These are phyloP conservation scores for Hordeum pubiflorum DNA, from an alignment of 202 grass and related monocot species.

Conservation along the genomic window DNA sequence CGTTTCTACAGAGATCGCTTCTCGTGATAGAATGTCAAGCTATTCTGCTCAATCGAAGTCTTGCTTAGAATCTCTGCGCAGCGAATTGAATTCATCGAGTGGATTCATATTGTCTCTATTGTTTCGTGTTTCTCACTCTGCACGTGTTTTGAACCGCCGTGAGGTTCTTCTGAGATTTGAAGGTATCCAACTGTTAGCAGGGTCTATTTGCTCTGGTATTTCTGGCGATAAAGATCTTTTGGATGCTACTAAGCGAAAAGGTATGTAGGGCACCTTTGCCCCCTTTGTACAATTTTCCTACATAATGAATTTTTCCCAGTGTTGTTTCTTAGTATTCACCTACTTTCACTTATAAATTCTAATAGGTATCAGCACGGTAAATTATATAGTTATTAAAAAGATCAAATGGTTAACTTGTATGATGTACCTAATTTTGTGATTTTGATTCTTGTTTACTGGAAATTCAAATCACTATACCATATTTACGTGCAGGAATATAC, in stretches of 20 bases:
- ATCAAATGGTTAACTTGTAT: neutral
- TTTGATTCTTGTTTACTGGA: neutral
- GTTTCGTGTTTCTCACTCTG: conserved; percentile 67
- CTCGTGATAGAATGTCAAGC: conserved; percentile 51
- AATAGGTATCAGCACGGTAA: neutral
- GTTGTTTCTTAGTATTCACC: neutral
- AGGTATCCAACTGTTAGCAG: conserved; percentile 72
- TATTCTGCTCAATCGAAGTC: conserved; percentile 36
- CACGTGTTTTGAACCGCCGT: conserved; percentile 48
- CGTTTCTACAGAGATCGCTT: conserved; percentile 76
- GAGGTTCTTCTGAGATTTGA: conserved; percentile 86
- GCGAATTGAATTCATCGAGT: conserved; percentile 84
- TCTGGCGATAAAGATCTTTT: conserved; percentile 61
- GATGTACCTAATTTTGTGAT: neutral
- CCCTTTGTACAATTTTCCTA: neutral
- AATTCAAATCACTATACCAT: neutral
- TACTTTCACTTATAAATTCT: neutral
- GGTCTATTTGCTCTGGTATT: conserved; percentile 79
- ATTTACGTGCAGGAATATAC: neutral
- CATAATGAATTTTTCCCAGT: neutral
- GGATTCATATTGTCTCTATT: conserved; percentile 81
- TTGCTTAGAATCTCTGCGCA: conserved; percentile 58
- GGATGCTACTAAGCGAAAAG: conserved; percentile 62
- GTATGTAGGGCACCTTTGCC: conserved; percentile 23
- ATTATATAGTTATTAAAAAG: neutral